These are phyloP conservation scores for Hymenoscyphus fraxineus DNA, from an alignment of 2,329 filamentous ascomycete species.

Conservation along the genomic window DNA sequence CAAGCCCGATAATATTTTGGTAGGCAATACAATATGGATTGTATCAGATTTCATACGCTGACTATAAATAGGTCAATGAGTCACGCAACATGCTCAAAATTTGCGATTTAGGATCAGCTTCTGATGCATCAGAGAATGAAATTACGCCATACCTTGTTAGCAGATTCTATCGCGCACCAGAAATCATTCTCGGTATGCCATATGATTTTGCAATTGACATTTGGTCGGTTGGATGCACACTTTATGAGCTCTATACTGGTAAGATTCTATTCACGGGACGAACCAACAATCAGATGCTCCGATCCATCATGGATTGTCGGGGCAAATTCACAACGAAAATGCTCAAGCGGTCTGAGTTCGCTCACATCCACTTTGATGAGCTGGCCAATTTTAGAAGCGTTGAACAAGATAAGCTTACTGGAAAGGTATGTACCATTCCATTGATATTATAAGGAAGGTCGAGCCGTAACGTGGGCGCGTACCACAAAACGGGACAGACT, in stretches of 20 bases:
- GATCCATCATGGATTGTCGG: conserved; percentile 91
- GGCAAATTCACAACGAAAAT: conserved; percentile 89
- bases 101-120: conserved; percentile 94
- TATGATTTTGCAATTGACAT: conserved; percentile 94
- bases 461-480: conserved; percentile 33
- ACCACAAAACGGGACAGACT: conserved; percentile 5
- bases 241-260: conserved; percentile 95
- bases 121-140: conserved; percentile 84
- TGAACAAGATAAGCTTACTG: conserved; percentile 82
- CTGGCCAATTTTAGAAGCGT: conserved; percentile 78
- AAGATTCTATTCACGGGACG: conserved; percentile 94
- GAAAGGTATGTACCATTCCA: conserved; percentile 55
- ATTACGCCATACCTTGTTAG: conserved; percentile 94
- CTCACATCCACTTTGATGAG: conserved; percentile 77
- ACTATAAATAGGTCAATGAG: conserved; percentile 61
- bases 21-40: conserved; percentile 17
- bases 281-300: conserved; percentile 98
- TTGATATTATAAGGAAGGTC: not conserved
- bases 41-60: conserved; percentile 10
- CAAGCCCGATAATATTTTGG: conserved; percentile 93
- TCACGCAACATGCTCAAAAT: conserved; percentile 83
- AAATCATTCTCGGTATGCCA: conserved; percentile 94
- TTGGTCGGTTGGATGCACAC: conserved; percentile 96
- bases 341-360: conserved; percentile 75
- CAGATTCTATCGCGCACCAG: conserved; percentile 93